A percentile compares a stretch with the other conserved stretches of the same genome.
Conservation (phyloP, 345 rosid genomes). For the Pistacia vera region DNA sequence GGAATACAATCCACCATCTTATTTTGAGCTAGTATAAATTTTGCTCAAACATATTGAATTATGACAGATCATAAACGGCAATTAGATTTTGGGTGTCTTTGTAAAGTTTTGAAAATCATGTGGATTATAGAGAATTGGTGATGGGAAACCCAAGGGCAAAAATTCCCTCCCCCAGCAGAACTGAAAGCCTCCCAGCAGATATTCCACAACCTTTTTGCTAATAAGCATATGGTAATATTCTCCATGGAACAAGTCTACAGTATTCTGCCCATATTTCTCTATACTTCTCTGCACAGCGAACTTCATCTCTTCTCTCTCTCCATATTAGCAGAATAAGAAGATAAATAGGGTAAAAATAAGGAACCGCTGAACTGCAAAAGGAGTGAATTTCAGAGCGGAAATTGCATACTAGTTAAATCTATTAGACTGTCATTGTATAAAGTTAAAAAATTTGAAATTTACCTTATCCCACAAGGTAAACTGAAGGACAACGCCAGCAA, state of each 20-base stretch:
- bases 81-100: no score
- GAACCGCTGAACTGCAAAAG: constrained; percentile 66
- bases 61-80: no score
- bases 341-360: constrained; percentile 85
- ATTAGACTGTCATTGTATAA: not conserved
- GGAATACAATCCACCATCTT: no score
- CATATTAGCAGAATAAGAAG: constrained; percentile 84
- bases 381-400: constrained; percentile 3
- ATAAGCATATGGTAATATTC: constrained; percentile 85
- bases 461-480: constrained; percentile 92
- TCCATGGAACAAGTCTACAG: constrained; percentile 77
- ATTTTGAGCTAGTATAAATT: no score
- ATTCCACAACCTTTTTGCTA: constrained; percentile 23
- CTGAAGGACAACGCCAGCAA: constrained; percentile 92
- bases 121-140: no score
- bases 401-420: not conserved
- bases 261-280: constrained; percentile 85
- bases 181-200: not conserved
- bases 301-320: constrained; percentile 91
- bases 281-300: constrained; percentile 87
- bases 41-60: no score
- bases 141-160: no score
- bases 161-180: no score
- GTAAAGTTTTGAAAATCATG: no score
- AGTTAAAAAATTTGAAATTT: constrained; percentile 7